Evolutionary conservation across 345 rosid species (phyloP), one percentile per base, ranked within the genome.

Genomic region (Erucastrum elatum): DNA sequence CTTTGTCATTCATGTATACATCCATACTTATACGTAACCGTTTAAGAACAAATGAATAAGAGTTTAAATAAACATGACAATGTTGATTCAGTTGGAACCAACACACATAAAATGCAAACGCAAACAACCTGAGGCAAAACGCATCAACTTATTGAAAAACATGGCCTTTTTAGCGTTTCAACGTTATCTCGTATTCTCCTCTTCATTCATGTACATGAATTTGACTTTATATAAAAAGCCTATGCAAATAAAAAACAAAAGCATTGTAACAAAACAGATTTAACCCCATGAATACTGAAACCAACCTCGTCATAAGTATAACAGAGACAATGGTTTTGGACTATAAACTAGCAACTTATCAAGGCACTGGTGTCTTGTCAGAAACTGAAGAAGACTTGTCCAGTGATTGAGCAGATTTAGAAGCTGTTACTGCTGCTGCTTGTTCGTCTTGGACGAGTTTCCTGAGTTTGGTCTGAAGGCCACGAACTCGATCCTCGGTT

Each of bases 401-500:
- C 53, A 69, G 11, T 34, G 93, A 79, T 46, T 75, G 72, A 58
- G 77, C 65, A 71, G 77, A 66, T 66, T 76, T 76, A 12, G 84
- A 67, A 60, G 83, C 78, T 30, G 88, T 7, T 37, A 74, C 11
- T 2, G 89, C 84, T 5, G 89, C 67, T 5, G 89, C 70, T 61
- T 90, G 86, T 78, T 91, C 88, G 11, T 84, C 66, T 66, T 90
- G 83, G 21, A 86, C 90, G 4, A 88, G 79, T 55, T 92, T 85
- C 4, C 89, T 78, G 15, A 90, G 88, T 77, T 88, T 88, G 46
- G 83, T 80, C 64, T 91, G 98, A 70, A 92, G 95, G 61, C 37
- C 90, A 66, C 95, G 88, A 34, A 94, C 94, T 75, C 97, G 86
- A 79, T 90, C 95, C 86, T 94, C 98, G 0, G 97, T 91, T 82